Percentiles rank a stretch among this genome's conserved stretches.
These are phyloP conservation scores for Aspergillus avenaceus DNA, from an alignment of 495 filamentous ascomycete species.

Conservation along the genomic window DNA sequence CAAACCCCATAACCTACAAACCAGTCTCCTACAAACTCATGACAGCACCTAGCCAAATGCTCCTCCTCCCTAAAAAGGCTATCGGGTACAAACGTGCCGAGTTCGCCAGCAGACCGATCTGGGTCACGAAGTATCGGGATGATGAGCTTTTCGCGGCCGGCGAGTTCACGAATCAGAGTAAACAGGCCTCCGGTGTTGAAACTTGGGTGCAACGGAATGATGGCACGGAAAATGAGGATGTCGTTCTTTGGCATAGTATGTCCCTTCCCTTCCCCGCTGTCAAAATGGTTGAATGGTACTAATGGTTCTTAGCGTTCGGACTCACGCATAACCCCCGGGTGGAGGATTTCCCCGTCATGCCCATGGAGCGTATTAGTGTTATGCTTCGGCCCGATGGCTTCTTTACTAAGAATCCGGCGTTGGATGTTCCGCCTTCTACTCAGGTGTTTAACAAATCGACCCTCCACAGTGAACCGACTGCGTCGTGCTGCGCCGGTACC, in stretches of 20 bases:
- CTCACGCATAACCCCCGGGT: slow-evolving; percentile 57
- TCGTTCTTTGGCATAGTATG: slow-evolving; percentile 55
- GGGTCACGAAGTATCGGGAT: slow-evolving; percentile 74
- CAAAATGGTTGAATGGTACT: too few species aligned
- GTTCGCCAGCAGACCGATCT: slow-evolving; percentile 78
- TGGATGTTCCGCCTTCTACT: slow-evolving; percentile 61
- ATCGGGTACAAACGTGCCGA: slow-evolving; percentile 73
- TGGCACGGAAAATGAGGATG: slow-evolving; percentile 45
- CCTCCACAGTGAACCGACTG: slow-evolving; percentile 22
- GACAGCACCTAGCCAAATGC: slow-evolving; percentile 71
- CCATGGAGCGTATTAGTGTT: slow-evolving; percentile 55
- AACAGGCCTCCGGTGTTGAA: slow-evolving; percentile 56
- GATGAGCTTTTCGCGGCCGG: slow-evolving; percentile 79
- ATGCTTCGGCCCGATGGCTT: slow-evolving; percentile 71
- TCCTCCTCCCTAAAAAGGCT: slow-evolving; percentile 64
- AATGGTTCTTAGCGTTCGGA: slow-evolving; percentile 45
- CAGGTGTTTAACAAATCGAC: slow-evolving; percentile 41
- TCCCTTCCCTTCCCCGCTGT: neutral
- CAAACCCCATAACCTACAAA: slow-evolving; percentile 69
- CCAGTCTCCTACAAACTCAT: slow-evolving; percentile 77
- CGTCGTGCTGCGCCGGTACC: slow-evolving; percentile 24
- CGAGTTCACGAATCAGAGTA: slow-evolving; percentile 81
- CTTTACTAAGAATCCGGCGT: slow-evolving; percentile 68
- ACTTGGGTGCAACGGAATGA: slow-evolving; percentile 51
- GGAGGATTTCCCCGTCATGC: slow-evolving; percentile 68